Evolutionary conservation across 139 green algal species (phyloP), one percentile per base, ranked within the genome.

Genomic region (Chlorella sorokiniana): DNA sequence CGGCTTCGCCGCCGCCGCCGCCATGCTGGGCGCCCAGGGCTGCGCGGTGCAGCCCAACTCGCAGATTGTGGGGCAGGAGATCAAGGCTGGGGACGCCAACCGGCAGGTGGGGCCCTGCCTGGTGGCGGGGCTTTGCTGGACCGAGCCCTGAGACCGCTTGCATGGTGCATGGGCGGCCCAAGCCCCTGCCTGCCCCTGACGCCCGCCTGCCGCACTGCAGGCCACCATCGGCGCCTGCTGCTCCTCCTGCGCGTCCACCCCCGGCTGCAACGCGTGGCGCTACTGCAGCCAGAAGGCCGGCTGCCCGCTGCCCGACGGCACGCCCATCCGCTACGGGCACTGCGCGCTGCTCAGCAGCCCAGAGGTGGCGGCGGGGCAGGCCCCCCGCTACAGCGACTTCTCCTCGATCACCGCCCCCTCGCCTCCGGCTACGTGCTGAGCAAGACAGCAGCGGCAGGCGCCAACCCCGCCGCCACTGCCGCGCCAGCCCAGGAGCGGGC

Each of bases 251-350:
- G 25, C 41, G 9, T 3, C 64, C 64, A 59, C 33, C 40, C 2
- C 51, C 42, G 52, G 72, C 9, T 87, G 83, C 74, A 84, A 78
- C 54, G 69, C 79, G 35, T 84, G 68, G 54, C 59, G 29, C 25
- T 87, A 87, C 68, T 87, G 83, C 68, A 59, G 76, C 48, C 74
- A 81, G 67, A 81, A 74, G 56, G 77, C 77, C 42, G 83, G 83
- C 33, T 87, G 83, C 76, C 41, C 7, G 25, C 23, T 48, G 59
- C 80, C 80, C 4, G 59, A 82, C 8, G 23, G 44, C 42, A 25
- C n/a, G 18, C 42, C 20, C 29, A 20, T 42, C 40, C 38, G 27
- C 29, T 81, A 81, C 27, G 75, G 75, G 59, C 41, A 29, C 59
- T 81, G 75, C 75, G 16, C 27, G 29, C 75, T 81, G 23, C 75